phyloP scores from a whole-genome alignment of 495 filamentous ascomycete species.

The Annulohypoxylon nitens region DNA sequence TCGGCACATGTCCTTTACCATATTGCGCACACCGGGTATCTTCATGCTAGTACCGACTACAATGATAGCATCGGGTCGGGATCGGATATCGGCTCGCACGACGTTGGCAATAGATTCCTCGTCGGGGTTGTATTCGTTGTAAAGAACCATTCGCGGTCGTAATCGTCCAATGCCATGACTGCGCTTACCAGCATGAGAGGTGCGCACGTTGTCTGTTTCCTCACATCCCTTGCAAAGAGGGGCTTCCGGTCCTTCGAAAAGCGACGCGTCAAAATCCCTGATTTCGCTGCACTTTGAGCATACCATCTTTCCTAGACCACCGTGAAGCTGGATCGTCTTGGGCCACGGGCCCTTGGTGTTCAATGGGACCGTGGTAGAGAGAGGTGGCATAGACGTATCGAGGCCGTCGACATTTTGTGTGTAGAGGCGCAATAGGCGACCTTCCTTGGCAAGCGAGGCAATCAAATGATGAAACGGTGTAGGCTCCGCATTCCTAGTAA shows the following conservation, averaged over 20 bases:
- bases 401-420: conserved; percentile 97
- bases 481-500: conserved; percentile 79
- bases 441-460: conserved; percentile 88
- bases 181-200: conserved; percentile 82
- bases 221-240: conserved; percentile 85
- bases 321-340: conserved; percentile 91
- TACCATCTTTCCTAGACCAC: conserved; percentile 94
- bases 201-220: conserved; percentile 79
- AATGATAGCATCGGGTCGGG: conserved; percentile 88
- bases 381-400: conserved; percentile 84
- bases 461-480: conserved; percentile 95
- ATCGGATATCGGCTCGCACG: conserved; percentile 83
- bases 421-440: conserved; percentile 91
- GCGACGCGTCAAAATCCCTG: conserved; percentile 76
- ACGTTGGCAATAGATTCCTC: conserved; percentile 95
- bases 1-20: conserved; percentile 90
- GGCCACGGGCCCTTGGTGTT: conserved; percentile 89
- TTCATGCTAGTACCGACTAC: conserved; percentile 97
- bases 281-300: conserved; percentile 91
- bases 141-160: conserved; percentile 92
- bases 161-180: conserved; percentile 94
- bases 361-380: conserved; percentile 80
- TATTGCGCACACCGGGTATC: conserved; percentile 88
- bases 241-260: conserved; percentile 86
- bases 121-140: conserved; percentile 97